Base-by-base conservation (phyloP, 306 rosid species). In the Senna siamea region DNA sequence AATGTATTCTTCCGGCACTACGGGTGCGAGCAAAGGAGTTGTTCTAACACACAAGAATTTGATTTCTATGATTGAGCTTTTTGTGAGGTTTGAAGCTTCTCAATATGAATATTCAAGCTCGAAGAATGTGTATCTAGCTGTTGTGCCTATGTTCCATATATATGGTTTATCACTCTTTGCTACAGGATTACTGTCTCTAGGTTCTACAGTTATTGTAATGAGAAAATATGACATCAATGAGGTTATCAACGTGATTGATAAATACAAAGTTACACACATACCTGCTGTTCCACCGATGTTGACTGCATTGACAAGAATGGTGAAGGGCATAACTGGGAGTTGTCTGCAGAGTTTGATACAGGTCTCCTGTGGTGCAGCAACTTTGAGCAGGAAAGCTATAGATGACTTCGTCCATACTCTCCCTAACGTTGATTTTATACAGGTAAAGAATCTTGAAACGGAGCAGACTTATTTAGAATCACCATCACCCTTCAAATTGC, bases 1-100 rank as follows among this genome's bases (percentile, higher is more conserved):
- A 81, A 43, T 89, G 86, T 89, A 75, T 73, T 93, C 98, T 3
- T 93, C 98, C 0, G 97, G 98, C 44, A 91, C 97, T 12, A 91
- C 96, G 0, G 96, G 96, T 13, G 74, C 41, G 62, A 93, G 98
- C 85, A 91, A 93, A 78, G 98, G 92, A 53, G 98, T 85, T 48
- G 66, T 85, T 74, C 66, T 91, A 32, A 86, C 96, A 1, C 98
- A 91, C 34, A 59, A 75, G 37, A 93, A 91, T 76, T 74, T 89
- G 9, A 67, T 93, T 20, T 80, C 94, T 48, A 78, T 84, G 87
- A 64, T 88, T 73, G 89, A 85, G 76, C 90, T 76, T 72, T 89
- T 85, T 52, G 94, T 88, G 76, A 76, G 90, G 54, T 86, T 89
- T 77, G 92, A 91, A 66, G 98, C 97, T 77, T 88, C 97, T 58